Evolutionary conservation across 2,329 filamentous ascomycete genomes (phyloP).

Genomic region (Fusarium albidum): DNA sequence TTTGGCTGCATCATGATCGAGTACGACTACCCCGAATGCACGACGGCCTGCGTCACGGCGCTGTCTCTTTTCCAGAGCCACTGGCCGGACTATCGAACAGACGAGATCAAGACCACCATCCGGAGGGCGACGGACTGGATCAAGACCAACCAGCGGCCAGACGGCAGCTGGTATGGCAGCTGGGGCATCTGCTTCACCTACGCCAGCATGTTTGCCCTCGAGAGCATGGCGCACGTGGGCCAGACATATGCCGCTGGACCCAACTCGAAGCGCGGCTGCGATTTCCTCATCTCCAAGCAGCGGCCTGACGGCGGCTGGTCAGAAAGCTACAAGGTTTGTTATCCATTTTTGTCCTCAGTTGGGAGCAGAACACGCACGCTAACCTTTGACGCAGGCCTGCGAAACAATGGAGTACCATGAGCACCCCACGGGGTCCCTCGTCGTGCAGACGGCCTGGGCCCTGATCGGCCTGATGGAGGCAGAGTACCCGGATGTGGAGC

Average conservation of each 20-base stretch:
- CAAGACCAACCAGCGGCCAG: conserved; percentile 74
- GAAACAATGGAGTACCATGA: conserved; percentile 78
- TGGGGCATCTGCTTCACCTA: conserved; percentile 99
- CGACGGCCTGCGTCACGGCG: conserved; percentile 88
- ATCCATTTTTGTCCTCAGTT: too few relatives aligned
- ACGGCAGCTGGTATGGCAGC: conserved; percentile 96
- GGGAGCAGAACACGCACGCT: too few relatives aligned
- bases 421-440: conserved; percentile 78
- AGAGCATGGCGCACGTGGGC: conserved; percentile 80
- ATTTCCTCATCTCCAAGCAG: conserved; percentile 85
- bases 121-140: conserved; percentile 80
- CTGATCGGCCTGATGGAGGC: conserved; percentile 82
- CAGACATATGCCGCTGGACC: conserved; percentile 80
- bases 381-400: conserved; percentile 66
- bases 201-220: conserved; percentile 92
- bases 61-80: conserved; percentile 81
- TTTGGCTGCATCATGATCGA: conserved; percentile 98
- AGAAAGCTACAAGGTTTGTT: conserved; percentile 77
- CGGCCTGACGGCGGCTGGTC: conserved; percentile 93
- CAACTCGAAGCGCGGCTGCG: conserved; percentile 75
- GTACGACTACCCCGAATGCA: conserved; percentile 97
- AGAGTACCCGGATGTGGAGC: conserved; percentile 75
- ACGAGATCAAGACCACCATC: conserved; percentile 79
- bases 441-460: conserved; percentile 94
- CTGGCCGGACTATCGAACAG: conserved; percentile 79